Base-by-base conservation (phyloP, 257 asterid species). In the Galeopsis tetrahit region DNA sequence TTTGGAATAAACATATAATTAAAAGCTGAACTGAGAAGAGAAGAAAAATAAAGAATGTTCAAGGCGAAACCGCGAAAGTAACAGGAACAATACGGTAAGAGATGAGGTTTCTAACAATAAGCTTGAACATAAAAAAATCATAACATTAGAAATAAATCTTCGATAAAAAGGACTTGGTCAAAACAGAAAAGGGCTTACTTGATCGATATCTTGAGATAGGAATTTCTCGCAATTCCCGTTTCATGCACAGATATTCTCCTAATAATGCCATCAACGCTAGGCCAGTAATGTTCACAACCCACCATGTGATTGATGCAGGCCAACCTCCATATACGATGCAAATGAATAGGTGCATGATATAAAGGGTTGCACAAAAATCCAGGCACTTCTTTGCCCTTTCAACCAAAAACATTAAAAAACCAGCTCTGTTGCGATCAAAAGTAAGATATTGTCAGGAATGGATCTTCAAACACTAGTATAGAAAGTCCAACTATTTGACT, bases 341-440 rank as follows among this genome's bases (percentile, higher is more conserved):
- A 62, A 88, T 82, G 80, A 91, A 77, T 52, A 88, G 95, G 73
- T 94, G 97, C 77, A 87, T 66, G 58, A 91, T 83, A 74, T 89
- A 89, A 14, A 91, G 86, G 55, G 97, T 94, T 4, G 96, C 96
- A 28, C 96, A 81, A 81, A 94, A 94, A 79, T 94, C 97, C 77
- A 89, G 82, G 88, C 98, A 94, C 83, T 86, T 94, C 84, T 85
- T 94, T 31, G 96, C 93, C 85, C 99, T 91, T 83, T 91, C 99
- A 66, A 94, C 87, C 78, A 91, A 52, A 76, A 82, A 88, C 65
- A 91, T 83, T 71, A 87, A 81, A 79, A 69, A 79, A 35, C 80
- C 95, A 81, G 99, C 97, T 76, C 99, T 94, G 96, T 77, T 57
- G 66, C 66, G 75, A 65, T 70, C 46, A 51, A 49, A 59, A 36